These are phyloP conservation scores for Colletotrichum chrysophilum DNA, from an alignment of 2,329 filamentous ascomycete species.

Conservation along the genomic window DNA sequence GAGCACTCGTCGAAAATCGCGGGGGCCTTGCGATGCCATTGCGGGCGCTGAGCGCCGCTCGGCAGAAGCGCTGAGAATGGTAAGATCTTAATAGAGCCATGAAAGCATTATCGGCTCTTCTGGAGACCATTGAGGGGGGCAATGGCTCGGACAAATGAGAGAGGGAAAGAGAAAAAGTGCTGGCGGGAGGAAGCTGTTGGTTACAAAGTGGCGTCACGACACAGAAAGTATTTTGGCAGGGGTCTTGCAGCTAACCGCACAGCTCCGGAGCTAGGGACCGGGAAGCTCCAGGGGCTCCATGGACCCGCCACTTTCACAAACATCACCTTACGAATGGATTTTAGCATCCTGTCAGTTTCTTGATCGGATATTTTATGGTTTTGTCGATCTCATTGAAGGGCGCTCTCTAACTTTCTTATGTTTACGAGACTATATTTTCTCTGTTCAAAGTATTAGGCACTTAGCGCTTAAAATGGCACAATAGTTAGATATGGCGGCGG, in stretches of 20 bases:
- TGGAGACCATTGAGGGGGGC: not conserved
- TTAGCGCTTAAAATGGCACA: not conserved
- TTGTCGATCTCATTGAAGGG: not conserved
- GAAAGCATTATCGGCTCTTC: conserved; percentile 2
- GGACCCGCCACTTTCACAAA: not conserved
- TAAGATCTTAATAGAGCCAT: conserved; percentile 17
- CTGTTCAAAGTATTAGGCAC: not conserved
- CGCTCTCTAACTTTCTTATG: not conserved
- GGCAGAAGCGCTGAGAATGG: conserved; percentile 15
- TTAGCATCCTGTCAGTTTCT: not conserved
- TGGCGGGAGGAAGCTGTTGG: not conserved
- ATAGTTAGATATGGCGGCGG: not conserved
- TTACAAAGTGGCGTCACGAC: conserved; percentile 9
- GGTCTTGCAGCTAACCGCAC: not conserved
- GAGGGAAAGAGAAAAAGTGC: not conserved
- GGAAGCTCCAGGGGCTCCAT: not conserved
- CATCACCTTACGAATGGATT: not conserved
- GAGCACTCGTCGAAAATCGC: not conserved
- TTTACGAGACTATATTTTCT: not conserved
- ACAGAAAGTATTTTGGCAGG: not conserved
- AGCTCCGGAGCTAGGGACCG: not conserved
- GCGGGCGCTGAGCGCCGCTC: not conserved
- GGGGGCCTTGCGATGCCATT: not conserved
- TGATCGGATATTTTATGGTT: not conserved
- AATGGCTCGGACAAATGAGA: not conserved